These are phyloP conservation scores for Ophiostoma piceae DNA, from an alignment of 2,329 filamentous ascomycete genomes.

Conservation along the genomic window DNA sequence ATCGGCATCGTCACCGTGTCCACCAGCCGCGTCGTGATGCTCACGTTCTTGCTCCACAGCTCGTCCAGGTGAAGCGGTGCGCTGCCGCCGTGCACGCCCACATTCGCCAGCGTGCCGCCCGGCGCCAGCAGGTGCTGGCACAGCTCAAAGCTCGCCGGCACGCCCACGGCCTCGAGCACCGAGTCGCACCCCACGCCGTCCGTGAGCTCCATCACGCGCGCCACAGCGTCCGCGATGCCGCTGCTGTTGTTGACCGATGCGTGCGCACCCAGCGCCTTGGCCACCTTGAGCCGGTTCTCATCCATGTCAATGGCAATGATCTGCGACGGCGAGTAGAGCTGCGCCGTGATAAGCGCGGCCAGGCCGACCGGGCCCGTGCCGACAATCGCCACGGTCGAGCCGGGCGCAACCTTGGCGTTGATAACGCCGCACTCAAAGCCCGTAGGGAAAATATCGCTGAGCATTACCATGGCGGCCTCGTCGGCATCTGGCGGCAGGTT, in stretches of 20 bases:
- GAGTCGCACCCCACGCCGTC: conserved; percentile 51
- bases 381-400: conserved; percentile 48
- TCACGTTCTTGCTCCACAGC: conserved; percentile 51
- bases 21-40: conserved; percentile 46
- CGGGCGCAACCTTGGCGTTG: conserved; percentile 48
- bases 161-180: conserved; percentile 54
- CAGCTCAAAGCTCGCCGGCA: conserved; percentile 48
- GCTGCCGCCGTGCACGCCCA: conserved; percentile 53
- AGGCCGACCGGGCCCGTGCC: conserved; percentile 53
- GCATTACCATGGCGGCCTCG: conserved; percentile 42
- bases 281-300: conserved; percentile 42
- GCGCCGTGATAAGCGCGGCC: conserved; percentile 49
- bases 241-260: conserved; percentile 40
- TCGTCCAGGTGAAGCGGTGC: conserved; percentile 49
- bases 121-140: conserved; percentile 50
- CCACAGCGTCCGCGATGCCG: conserved; percentile 25
- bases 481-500: conserved; percentile 37
- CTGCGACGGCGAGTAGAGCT: conserved; percentile 48
- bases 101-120: conserved; percentile 51
- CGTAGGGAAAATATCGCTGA: conserved; percentile 54
- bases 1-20: conserved; percentile 46
- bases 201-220: conserved; percentile 41
- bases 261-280: conserved; percentile 46
- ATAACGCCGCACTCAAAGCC: conserved; percentile 51
- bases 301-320: conserved; percentile 51